Conservation (phyloP, 768 basidiomycete species). For the Saitozyma podzolica region DNA sequence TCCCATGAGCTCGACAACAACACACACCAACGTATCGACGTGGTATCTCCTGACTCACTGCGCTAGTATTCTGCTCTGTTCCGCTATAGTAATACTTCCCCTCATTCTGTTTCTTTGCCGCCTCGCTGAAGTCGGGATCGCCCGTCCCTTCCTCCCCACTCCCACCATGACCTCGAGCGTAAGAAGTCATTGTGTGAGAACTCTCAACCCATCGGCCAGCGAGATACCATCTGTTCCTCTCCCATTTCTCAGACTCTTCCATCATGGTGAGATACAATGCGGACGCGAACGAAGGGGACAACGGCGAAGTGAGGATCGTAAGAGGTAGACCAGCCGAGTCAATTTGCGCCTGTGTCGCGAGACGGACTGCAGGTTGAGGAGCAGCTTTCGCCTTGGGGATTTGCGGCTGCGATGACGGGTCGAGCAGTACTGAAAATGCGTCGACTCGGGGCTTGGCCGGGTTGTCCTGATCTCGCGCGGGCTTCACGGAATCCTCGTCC, state of each 20-base stretch:
- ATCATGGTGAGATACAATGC: conserved; percentile 49
- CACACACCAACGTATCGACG: neutral
- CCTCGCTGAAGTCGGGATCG: conserved; percentile 10
- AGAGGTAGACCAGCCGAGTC: conserved; percentile 35
- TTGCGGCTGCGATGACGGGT: neutral
- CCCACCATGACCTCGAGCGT: conserved; percentile 8
- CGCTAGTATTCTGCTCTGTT: conserved; percentile 11
- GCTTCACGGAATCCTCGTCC: neutral
- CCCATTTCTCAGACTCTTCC: conserved; percentile 45
- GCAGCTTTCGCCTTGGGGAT: conserved; percentile 15
- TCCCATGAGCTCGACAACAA: neutral
- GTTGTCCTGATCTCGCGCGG: neutral
- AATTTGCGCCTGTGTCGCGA: conserved; percentile 38
- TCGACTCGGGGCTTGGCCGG: neutral
- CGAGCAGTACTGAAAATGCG: conserved; percentile 8
- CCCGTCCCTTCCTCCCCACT: neutral
- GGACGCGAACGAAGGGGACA: conserved; percentile 43
- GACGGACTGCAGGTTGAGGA: conserved; percentile 40
- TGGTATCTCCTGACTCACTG: conserved; percentile 9
- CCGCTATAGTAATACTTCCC: conserved; percentile 35
- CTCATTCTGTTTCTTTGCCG: conserved; percentile 2
- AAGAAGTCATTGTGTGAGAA: conserved; percentile 40
- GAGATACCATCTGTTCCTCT: conserved; percentile 41
- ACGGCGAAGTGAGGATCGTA: conserved; percentile 39
- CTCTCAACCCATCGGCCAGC: conserved; percentile 44